Evolutionary conservation across 2,329 filamentous ascomycete genomes (phyloP).

Genomic region (Alternaria infectoria): DNA sequence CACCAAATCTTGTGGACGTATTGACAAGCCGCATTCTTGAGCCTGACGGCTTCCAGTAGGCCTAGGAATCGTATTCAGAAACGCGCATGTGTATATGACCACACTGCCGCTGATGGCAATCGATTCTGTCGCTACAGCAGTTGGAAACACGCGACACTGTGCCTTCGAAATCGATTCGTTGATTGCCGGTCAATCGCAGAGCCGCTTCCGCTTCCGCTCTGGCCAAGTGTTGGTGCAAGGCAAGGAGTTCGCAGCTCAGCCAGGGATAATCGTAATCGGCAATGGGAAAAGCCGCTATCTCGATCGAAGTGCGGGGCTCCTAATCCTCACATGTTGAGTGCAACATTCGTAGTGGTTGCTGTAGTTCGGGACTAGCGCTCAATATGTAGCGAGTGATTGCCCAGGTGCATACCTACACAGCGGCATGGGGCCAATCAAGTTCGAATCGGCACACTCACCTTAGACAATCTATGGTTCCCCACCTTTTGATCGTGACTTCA

Average conservation of each 20-base stretch:
- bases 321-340: not conserved
- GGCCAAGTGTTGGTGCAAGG: not conserved
- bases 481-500: not conserved
- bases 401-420: not conserved
- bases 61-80: not conserved
- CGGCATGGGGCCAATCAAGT: not conserved
- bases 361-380: not conserved
- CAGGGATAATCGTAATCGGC: not conserved
- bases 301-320: not conserved
- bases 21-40: not conserved
- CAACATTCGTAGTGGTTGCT: not conserved
- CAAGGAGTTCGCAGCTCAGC: not conserved
- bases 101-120: too few relatives aligned
- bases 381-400: not conserved
- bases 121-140: not conserved
- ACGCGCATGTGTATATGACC: not conserved
- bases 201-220: not conserved
- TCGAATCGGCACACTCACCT: not conserved
- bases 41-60: not conserved
- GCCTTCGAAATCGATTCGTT: not conserved
- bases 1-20: too few relatives aligned
- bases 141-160: too few relatives aligned
- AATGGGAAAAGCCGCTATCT: not conserved
- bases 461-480: not conserved
- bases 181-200: not conserved